Base-by-base conservation (phyloP, 75 land plant species). In the Cryptomeria japonica region DNA sequence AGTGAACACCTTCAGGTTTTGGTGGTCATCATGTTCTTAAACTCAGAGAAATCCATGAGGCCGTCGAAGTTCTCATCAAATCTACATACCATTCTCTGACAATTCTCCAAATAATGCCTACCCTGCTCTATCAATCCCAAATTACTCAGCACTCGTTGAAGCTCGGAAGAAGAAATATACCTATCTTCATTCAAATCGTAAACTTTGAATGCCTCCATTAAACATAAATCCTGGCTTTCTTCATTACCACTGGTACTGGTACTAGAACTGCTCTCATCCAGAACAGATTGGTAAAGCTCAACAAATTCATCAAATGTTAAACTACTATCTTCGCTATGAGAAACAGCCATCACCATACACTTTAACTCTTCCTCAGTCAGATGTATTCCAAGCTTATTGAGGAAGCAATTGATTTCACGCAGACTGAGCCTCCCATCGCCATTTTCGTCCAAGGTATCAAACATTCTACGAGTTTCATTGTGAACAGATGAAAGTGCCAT, bases 161-260 rank as follows among this genome's bases (percentile, higher is more conserved):
- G 90, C 93, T 95, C 96, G 3, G 80, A 83, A 41, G 91, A 79
- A 5, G 91, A 86, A 73, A 95, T 93, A 90, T 88, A 91, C 15
- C 96, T n/a, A n/a, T n/a, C n/a, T 1, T 89, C 89, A 75, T 95
- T 88, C 86, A 87, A 14, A 75, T 95, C 96, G 36, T 92, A 93
- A 42, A 95, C 91, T 70, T 89, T 87, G 49, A 95, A 95, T 0
- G 94, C 94, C 80, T 89, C 88, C 58, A 41, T 38, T 44, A 93
- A 44, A 44, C 6, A 0, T 44, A 5, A 44, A 44, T 44, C 5
- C 46, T 44, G 46, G 5, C 46, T 3, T 3, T 44, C 46, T 44
- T 44, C 46, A 44, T 44, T 44, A 44, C 46, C 3, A 3, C 3
- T 22, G 18, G 19, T 56, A 56, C 58, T 16, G 3, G 13, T 11